Conservation (phyloP, 768 basidiomycete genomes). For the Crucibulum laeve region DNA sequence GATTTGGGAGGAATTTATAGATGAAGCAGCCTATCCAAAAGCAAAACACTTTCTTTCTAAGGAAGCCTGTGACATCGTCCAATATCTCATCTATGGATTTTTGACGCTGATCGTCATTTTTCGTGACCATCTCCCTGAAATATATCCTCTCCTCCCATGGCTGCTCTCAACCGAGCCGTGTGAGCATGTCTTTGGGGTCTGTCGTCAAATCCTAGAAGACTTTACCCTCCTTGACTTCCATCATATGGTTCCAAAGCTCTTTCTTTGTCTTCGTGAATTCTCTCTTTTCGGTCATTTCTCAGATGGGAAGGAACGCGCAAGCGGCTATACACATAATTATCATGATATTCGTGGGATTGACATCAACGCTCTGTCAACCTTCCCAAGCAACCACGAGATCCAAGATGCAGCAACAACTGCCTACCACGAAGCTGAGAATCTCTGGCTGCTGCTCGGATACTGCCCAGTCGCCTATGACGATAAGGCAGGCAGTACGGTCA, state of each 20-base stretch:
- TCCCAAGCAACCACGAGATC: slow-evolving; percentile 16
- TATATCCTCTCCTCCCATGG: slow-evolving; percentile 33
- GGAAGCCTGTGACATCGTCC: slow-evolving; percentile 25
- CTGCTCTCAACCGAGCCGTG: slow-evolving; percentile 25
- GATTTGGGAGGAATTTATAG: slow-evolving; percentile 20
- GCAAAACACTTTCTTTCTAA: slow-evolving; percentile 24
- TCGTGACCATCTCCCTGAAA: slow-evolving; percentile 22
- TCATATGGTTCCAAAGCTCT: slow-evolving; percentile 22
- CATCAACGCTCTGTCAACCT: slow-evolving; percentile 9
- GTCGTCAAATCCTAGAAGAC: slow-evolving; percentile 24
- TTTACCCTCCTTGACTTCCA: slow-evolving; percentile 27
- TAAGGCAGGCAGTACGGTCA: no score
- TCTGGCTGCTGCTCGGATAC: slow-evolving; percentile 11
- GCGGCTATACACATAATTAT: slow-evolving; percentile 13
- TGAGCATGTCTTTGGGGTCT: slow-evolving; percentile 29
- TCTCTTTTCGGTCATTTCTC: slow-evolving; percentile 1
- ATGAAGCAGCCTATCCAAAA: slow-evolving; percentile 11
- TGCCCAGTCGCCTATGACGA: neutral
- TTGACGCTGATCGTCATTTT: slow-evolving; percentile 25
- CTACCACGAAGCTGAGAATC: slow-evolving; percentile 10
- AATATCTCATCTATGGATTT: slow-evolving; percentile 24
- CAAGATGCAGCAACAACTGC: slow-evolving; percentile 7
- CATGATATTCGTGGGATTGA: slow-evolving; percentile 14
- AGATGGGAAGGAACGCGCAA: slow-evolving; percentile 2
- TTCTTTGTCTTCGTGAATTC: slow-evolving; percentile 11